These are phyloP conservation scores for Lecanosticta acicola DNA, from an alignment of 2,329 filamentous ascomycete genomes.

Conservation along the genomic window DNA sequence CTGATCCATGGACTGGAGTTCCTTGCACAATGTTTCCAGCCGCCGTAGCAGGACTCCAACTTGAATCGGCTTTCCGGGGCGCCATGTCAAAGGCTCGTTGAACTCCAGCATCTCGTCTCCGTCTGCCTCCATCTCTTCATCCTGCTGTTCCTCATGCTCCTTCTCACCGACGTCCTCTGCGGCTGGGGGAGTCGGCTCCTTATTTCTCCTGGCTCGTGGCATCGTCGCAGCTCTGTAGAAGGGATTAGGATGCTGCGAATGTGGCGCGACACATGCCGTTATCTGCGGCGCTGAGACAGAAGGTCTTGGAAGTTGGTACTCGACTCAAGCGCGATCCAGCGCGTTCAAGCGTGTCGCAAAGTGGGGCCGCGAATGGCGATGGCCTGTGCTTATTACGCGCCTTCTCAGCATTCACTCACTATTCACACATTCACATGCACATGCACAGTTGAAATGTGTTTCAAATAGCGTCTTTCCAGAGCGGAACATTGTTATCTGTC, in stretches of 20 bases:
- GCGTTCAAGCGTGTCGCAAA: background rate
- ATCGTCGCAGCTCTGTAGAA: slow-evolving; percentile 3
- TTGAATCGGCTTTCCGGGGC: slow-evolving; percentile 80
- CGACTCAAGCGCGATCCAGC: background rate
- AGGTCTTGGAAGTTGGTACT: background rate
- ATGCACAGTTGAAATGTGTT: no score
- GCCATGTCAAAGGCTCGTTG: slow-evolving; percentile 82
- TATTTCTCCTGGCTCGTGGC: slow-evolving; percentile 16
- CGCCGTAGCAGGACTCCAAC: slow-evolving; percentile 76
- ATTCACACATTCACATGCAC: background rate
- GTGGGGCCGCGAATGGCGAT: background rate
- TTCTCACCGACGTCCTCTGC: slow-evolving; percentile 18
- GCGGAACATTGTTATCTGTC: no score
- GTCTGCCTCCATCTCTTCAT: slow-evolving; percentile 15
- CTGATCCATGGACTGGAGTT: slow-evolving; percentile 81
- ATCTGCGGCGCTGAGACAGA: background rate
- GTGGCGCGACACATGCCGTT: background rate
- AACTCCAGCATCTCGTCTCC: slow-evolving; percentile 57
- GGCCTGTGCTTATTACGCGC: background rate
- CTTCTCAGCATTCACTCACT: background rate
- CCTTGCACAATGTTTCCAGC: slow-evolving; percentile 72
- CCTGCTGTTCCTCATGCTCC: slow-evolving; percentile 19
- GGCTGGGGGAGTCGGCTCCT: slow-evolving; percentile 14
- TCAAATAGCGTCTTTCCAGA: no score
- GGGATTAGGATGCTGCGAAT: background rate